Evolutionary conservation across 2,329 filamentous ascomycete genomes (phyloP), one percentile per base, ranked within the genome.

Genomic region (Pochonia chlamydosporia): DNA sequence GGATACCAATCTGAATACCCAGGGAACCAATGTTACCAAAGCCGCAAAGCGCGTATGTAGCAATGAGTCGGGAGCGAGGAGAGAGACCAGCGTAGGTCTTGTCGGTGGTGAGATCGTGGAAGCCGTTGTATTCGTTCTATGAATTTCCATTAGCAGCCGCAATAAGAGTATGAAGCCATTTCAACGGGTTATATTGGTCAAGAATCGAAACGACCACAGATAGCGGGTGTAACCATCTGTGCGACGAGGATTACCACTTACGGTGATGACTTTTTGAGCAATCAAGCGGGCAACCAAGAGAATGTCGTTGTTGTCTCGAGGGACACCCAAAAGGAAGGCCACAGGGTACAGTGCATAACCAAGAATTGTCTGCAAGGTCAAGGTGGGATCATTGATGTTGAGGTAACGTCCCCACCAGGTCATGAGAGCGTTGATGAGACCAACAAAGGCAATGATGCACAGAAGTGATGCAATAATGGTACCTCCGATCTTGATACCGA

Each of bases 21-120:
- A 95, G 78, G 25, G 88, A 92, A 46, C 87, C 86, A 56, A 95
- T 85, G 71, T 95, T 95, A 52, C 88, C 90, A 63, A 89, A 89
- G 23, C 81, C 81, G 67, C 89, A 95, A 54, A 91, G 78, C 18
- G 87, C 87, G 62, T 95, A 95, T 43, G 88, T 95, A 40, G 85
- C 87, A 60, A 95, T 95, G 54, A 95, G 77, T 40, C 76, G 76
- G 21, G 88, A 89, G 45, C 89, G 87, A 14, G 79, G 70, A 25
- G 80, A 82, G 51, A 95, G 75, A 24, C 62, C 54, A 46, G 67
- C 66, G 63, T 86, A 90, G 60, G 85, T 87, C 0, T 64, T 62
- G 1, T 68, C 87, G 0, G 64, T 63, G 2, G 68, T 59, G 8
- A 90, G 78, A 25, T 63, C 62, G 23, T 66, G 65, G 69, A 88